Evolutionary conservation across 2,329 filamentous ascomycete genomes (phyloP).

Genomic region (Aspergillus oerlinghausenensis): DNA sequence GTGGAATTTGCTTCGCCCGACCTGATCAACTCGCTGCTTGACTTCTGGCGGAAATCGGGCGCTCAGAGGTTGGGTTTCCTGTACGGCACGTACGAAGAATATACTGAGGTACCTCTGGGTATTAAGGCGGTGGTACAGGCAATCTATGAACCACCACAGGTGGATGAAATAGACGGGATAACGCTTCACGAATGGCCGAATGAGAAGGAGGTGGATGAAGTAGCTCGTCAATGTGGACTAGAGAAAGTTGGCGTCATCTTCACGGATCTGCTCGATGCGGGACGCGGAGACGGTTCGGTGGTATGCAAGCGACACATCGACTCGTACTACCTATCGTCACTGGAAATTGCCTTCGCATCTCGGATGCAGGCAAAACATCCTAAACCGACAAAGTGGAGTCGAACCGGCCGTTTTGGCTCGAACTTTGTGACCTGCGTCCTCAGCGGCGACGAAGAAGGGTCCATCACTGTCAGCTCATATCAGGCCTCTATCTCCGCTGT

Average conservation of each 20-base stretch:
- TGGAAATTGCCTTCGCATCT: slow-evolving; percentile 86
- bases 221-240: slow-evolving; percentile 78
- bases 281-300: slow-evolving; percentile 75
- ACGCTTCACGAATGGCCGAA: slow-evolving; percentile 81
- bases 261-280: slow-evolving; percentile 83
- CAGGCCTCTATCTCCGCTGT: slow-evolving; percentile 94
- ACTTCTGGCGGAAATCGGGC: slow-evolving; percentile 86
- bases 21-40: slow-evolving; percentile 82
- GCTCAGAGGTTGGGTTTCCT: slow-evolving; percentile 81
- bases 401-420: slow-evolving; percentile 87
- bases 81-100: slow-evolving; percentile 87
- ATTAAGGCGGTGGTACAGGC: slow-evolving; percentile 95
- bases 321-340: slow-evolving; percentile 88
- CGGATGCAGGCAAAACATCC: slow-evolving; percentile 83
- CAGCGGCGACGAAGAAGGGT: slow-evolving; percentile 83
- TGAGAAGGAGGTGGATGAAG: slow-evolving; percentile 72
- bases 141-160: slow-evolving; percentile 92
- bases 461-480: slow-evolving; percentile 85
- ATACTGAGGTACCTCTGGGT: slow-evolving; percentile 85
- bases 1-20: slow-evolving; percentile 87
- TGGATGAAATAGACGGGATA: slow-evolving; percentile 83
- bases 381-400: slow-evolving; percentile 92
- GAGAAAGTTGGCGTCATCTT: slow-evolving; percentile 90
- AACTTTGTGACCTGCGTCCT: slow-evolving; percentile 96
- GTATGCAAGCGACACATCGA: slow-evolving; percentile 94